Evolutionary conservation across 768 basidiomycete species (phyloP).

Genomic region (Coprinopsis sp.): DNA sequence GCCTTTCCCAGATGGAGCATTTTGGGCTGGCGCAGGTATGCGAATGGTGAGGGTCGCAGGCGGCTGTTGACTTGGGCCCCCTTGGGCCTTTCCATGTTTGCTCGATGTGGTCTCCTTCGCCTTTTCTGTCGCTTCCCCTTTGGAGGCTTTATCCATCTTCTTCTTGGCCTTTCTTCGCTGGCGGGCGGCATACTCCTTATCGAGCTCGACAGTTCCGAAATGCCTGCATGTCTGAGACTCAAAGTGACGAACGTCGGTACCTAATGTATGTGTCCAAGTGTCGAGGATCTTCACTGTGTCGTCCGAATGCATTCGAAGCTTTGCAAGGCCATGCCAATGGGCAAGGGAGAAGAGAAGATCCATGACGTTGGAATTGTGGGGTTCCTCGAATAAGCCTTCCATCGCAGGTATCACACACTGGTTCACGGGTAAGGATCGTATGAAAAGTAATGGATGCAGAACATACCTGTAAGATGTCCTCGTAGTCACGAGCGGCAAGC

Average conservation of each 20-base stretch:
- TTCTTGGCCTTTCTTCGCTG: too few relatives aligned
- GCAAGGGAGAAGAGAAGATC: slow-evolving; percentile 10
- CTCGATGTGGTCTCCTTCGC: too few relatives aligned
- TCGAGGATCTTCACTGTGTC: slow-evolving; percentile 1
- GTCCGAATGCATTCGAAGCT: slow-evolving; percentile 14
- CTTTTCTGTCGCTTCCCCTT: too few relatives aligned
- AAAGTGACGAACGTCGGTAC: background rate
- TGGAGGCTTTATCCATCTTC: too few relatives aligned
- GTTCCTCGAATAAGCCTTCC: slow-evolving; percentile 24
- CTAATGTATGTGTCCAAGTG: background rate
- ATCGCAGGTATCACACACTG: slow-evolving; percentile 32
- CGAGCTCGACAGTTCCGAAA: background rate
- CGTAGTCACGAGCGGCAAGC: slow-evolving; percentile 30
- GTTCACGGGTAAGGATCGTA: background rate
- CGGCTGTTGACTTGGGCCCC: too few relatives aligned
- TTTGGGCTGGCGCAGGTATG: too few relatives aligned
- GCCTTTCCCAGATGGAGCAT: too few relatives aligned
- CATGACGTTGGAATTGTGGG: slow-evolving; percentile 12
- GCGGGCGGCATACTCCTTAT: too few relatives aligned
- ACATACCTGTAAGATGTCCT: slow-evolving; percentile 33
- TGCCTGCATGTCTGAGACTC: background rate
- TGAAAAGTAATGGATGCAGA: background rate
- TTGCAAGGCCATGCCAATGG: slow-evolving; percentile 12
- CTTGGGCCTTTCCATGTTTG: too few relatives aligned
- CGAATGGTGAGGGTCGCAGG: too few relatives aligned